Evolutionary conservation across 306 rosid species (phyloP).

Genomic region (Castanopsis chinensis): DNA sequence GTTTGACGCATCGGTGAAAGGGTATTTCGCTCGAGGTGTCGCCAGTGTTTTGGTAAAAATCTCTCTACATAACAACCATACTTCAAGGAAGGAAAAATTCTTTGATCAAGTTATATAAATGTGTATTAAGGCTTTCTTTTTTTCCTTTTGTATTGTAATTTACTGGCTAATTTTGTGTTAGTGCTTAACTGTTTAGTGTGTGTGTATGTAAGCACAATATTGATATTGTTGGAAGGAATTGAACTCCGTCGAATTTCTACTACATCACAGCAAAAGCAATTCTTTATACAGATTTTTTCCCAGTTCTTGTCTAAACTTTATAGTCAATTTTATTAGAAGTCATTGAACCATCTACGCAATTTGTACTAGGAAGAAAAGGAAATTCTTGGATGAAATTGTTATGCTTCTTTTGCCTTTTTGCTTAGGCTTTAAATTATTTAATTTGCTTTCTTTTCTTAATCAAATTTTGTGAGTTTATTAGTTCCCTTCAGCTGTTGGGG

Average conservation of each 20-base stretch:
- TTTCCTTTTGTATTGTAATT: not conserved
- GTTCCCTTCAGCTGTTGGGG: too few relatives aligned
- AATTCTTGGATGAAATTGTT: not conserved
- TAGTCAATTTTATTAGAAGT: not conserved
- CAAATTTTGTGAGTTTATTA: too few relatives aligned
- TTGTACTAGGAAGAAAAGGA: not conserved
- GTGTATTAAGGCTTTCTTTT: not conserved
- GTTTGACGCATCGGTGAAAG: constrained; percentile 24
- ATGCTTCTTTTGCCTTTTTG: not conserved
- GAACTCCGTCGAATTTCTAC: constrained; percentile 1
- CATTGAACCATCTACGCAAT: not conserved
- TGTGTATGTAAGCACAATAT: constrained; percentile 27
- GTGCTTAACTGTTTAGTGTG: constrained; percentile 22
- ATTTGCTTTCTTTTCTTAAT: not conserved
- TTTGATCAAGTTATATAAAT: constrained; percentile 24
- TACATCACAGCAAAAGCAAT: constrained; percentile 11
- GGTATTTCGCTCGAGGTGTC: constrained; percentile 18
- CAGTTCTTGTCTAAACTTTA: constrained; percentile 5
- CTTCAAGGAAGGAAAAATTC: constrained; percentile 12
- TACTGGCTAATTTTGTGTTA: constrained; percentile 5
- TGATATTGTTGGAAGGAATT: not conserved
- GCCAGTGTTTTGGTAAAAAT: constrained; percentile 12
- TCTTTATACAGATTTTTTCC: constrained; percentile 2
- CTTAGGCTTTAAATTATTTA: not conserved
- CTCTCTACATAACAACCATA: constrained; percentile 27